Percentiles rank a stretch among this genome's conserved stretches.
Conservation (phyloP, 192 early-diverging fungal species). For the Backusella circina region DNA sequence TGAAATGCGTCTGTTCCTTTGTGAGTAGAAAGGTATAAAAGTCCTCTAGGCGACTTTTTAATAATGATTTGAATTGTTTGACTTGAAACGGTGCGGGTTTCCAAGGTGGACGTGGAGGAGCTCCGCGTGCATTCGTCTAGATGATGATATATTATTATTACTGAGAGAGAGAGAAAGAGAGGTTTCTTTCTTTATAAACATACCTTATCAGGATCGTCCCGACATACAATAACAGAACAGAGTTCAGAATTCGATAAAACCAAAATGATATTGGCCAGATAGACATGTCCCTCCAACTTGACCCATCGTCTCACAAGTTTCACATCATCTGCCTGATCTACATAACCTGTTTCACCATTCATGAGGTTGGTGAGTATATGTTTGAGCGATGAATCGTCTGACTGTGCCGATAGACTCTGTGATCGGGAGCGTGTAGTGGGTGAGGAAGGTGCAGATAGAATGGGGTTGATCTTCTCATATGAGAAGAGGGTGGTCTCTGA, state of each 20-base stretch:
- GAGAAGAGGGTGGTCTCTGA: neutral
- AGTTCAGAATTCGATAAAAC: neutral
- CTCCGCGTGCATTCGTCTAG: neutral
- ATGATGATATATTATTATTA: no score
- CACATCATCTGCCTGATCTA: conserved; percentile 6
- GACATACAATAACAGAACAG: conserved; percentile 14
- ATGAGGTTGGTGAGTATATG: conserved; percentile 5
- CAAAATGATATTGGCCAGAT: conserved; percentile 1
- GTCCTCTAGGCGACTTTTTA: conserved; percentile 7
- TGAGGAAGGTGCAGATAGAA: conserved; percentile 3
- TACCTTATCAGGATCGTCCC: conserved; percentile 16
- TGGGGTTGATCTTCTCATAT: neutral
- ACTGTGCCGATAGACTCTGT: neutral
- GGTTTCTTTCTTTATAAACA: no score
- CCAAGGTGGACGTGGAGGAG: neutral
- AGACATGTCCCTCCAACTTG: neutral
- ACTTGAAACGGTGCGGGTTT: conserved; percentile 8
- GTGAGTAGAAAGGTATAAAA: conserved; percentile 23
- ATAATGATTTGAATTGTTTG: conserved; percentile 6
- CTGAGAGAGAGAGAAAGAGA: no score
- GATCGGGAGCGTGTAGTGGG: conserved; percentile 7
- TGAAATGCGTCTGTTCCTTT: conserved; percentile 31
- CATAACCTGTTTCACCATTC: neutral
- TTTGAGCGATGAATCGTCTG: conserved; percentile 9
- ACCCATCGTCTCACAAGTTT: conserved; percentile 23